phyloP scores from a whole-genome alignment of 1,284 basidiomycete species.

The Omphalotus olearius region DNA sequence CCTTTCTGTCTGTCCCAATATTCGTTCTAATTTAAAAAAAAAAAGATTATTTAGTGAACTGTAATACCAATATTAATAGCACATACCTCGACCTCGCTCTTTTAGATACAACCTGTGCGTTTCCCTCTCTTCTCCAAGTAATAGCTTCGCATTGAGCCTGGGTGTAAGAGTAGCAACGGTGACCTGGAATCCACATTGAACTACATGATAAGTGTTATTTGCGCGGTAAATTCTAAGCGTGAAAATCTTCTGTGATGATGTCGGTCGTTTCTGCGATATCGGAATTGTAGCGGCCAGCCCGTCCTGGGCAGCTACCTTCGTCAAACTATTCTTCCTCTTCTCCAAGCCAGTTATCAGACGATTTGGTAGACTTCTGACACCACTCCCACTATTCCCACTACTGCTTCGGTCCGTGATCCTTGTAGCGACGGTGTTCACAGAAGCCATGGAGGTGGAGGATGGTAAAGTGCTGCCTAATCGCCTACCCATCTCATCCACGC shows the following conservation, averaged over 20 bases:
- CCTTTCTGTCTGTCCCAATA: slow-evolving; percentile 77
- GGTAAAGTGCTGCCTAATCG: background rate
- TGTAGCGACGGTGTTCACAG: background rate
- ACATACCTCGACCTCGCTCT: slow-evolving; percentile 75
- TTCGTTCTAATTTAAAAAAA: slow-evolving; percentile 76
- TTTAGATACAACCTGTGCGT: slow-evolving; percentile 78
- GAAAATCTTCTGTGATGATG: background rate
- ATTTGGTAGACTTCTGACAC: too few relatives aligned
- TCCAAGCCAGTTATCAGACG: background rate
- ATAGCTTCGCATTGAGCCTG: slow-evolving; percentile 57
- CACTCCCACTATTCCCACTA: background rate
- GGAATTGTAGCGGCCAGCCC: background rate
- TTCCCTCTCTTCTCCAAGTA: slow-evolving; percentile 45
- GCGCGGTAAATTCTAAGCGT: slow-evolving; percentile 64
- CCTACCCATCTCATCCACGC: background rate
- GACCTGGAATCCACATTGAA: slow-evolving; percentile 52
- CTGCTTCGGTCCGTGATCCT: background rate
- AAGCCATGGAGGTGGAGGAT: background rate
- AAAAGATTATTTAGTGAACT: background rate
- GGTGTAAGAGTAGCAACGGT: slow-evolving; percentile 71
- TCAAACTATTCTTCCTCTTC: background rate
- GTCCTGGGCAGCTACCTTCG: background rate
- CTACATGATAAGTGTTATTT: slow-evolving; percentile 70
- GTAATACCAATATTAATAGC: background rate
- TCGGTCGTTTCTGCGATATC: background rate